Conservation (phyloP, 2,329 filamentous ascomycete species). For the Trichophyton verrucosum region DNA sequence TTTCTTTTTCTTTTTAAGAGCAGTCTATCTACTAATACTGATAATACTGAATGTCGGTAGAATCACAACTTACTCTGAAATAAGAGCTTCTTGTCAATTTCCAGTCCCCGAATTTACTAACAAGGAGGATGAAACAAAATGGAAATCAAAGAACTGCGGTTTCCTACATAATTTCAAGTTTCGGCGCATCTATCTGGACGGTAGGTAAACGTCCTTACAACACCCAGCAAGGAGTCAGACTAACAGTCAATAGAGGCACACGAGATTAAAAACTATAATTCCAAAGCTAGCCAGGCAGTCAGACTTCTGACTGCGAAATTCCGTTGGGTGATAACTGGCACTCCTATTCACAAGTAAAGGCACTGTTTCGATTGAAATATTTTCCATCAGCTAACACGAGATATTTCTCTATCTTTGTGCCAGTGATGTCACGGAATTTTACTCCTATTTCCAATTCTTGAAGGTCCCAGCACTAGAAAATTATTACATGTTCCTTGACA, state of each 20-base stretch:
- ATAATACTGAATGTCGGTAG: conserved; percentile 14
- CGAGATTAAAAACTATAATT: conserved; percentile 25
- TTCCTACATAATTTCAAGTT: conserved; percentile 26
- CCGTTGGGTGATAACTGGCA: conserved; percentile 31
- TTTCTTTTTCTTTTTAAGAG: not conserved
- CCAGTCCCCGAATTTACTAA: conserved; percentile 12
- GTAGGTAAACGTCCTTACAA: conserved; percentile 15
- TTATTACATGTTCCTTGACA: conserved; percentile 11
- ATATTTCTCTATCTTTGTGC: not conserved
- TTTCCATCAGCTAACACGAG: not conserved
- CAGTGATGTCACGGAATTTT: conserved; percentile 28
- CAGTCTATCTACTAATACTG: too few relatives aligned
- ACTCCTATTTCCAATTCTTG: conserved; percentile 28
- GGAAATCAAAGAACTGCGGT: conserved; percentile 20
- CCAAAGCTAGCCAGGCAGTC: conserved; percentile 26
- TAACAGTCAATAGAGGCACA: conserved; percentile 20
- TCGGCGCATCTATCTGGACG: conserved; percentile 31
- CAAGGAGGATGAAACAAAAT: conserved; percentile 15
- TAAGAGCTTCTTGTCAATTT: conserved; percentile 24
- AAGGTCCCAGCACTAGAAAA: conserved; percentile 19
- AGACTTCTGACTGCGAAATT: conserved; percentile 23
- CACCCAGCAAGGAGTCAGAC: not conserved
- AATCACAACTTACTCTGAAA: conserved; percentile 29
- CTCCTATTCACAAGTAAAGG: conserved; percentile 29
- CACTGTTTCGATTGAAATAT: not conserved